Percentiles rank a stretch among this genome's conserved stretches.
These are phyloP conservation scores for Plectosphaerella cucumerina DNA, from an alignment of 2,329 filamentous ascomycete species.

Conservation along the genomic window DNA sequence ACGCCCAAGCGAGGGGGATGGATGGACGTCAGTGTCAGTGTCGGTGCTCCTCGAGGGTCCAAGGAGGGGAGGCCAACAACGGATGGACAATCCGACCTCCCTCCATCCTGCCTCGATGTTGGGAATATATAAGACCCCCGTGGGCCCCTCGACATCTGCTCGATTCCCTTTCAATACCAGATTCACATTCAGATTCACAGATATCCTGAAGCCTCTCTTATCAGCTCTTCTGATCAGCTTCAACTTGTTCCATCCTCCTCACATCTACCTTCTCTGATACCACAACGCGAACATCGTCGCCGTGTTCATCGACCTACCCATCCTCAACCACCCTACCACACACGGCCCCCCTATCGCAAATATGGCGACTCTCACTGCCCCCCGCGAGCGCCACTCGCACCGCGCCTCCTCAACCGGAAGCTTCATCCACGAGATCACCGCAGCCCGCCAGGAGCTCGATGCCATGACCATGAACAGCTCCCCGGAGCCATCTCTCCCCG, in stretches of 20 bases:
- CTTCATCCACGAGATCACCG: constrained; percentile 25
- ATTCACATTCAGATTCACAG: background rate
- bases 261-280: background rate
- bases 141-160: background rate
- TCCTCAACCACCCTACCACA: background rate
- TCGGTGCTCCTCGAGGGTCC: no score
- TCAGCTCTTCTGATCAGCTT: background rate
- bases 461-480: constrained; percentile 21
- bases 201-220: background rate
- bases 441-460: constrained; percentile 24
- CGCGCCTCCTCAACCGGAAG: constrained; percentile 13
- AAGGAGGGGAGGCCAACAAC: no score
- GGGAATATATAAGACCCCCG: background rate
- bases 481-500: constrained; percentile 23
- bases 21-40: background rate
- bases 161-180: background rate
- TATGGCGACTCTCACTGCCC: background rate
- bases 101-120: background rate
- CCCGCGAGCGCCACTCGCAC: constrained; percentile 5
- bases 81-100: background rate
- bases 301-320: background rate
- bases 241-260: background rate
- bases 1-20: background rate
- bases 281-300: no score
- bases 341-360: background rate